Evolutionary conservation across 352 stramenopile species (phyloP).

Genomic region (Pythium angustatum): DNA sequence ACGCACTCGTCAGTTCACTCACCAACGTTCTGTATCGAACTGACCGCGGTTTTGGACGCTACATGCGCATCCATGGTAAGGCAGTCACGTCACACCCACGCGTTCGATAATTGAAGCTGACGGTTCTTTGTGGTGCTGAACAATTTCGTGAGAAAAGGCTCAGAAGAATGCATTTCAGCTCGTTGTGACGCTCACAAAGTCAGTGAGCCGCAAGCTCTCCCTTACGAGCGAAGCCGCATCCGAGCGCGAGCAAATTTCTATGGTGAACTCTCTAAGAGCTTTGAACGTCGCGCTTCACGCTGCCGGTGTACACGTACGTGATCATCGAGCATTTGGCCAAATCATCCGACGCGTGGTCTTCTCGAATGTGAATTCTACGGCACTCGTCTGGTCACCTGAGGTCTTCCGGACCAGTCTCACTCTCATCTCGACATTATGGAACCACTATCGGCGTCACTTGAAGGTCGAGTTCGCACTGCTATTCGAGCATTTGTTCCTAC

Average conservation of each 20-base stretch:
- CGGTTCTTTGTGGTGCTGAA: not conserved
- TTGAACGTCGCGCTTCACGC: slow-evolving; percentile 73
- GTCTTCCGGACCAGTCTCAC: slow-evolving; percentile 66
- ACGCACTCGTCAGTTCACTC: slow-evolving; percentile 80
- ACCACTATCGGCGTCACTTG: slow-evolving; percentile 78
- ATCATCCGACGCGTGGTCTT: slow-evolving; percentile 78
- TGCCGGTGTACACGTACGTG: slow-evolving; percentile 43
- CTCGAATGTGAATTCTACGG: slow-evolving; percentile 64
- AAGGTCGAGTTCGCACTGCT: slow-evolving; percentile 83
- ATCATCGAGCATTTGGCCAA: slow-evolving; percentile 71
- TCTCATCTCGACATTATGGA: slow-evolving; percentile 80
- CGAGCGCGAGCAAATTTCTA: slow-evolving; percentile 58
- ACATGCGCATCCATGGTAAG: slow-evolving; percentile 39
- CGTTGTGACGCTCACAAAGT: slow-evolving; percentile 73
- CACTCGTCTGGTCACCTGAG: slow-evolving; percentile 53
- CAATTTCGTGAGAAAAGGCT: slow-evolving; percentile 32
- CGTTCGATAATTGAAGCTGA: not conserved
- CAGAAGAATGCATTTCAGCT: slow-evolving; percentile 76
- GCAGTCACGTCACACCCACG: too few relatives aligned
- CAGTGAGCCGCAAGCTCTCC: slow-evolving; percentile 55
- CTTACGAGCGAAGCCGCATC: slow-evolving; percentile 32
- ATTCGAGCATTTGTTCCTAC: slow-evolving; percentile 81
- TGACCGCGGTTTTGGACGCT: slow-evolving; percentile 40
- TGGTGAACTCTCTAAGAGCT: slow-evolving; percentile 65
- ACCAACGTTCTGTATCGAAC: slow-evolving; percentile 55